phyloP scores from a whole-genome alignment of 805 yeast species.

The Yamadazyma nakazawae region DNA sequence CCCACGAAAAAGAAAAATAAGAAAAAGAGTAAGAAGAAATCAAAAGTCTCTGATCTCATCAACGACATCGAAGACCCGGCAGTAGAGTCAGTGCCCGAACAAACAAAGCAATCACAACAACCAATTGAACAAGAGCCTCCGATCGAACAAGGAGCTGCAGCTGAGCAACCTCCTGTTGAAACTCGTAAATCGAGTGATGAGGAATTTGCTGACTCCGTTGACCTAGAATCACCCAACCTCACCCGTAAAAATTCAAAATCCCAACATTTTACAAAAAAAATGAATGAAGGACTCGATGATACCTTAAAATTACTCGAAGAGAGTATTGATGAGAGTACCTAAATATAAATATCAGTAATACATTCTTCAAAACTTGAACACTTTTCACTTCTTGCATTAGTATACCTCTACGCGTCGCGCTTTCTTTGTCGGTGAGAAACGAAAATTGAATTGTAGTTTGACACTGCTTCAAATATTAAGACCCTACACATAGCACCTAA shows the following conservation, averaged over 20 bases:
- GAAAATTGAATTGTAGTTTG: not conserved
- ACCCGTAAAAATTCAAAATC: constrained; percentile 29
- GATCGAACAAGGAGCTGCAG: not conserved
- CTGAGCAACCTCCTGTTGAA: no score
- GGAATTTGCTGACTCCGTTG: constrained; percentile 15
- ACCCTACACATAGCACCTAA: not conserved
- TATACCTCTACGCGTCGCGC: not conserved
- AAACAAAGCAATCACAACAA: no score
- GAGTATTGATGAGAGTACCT: constrained; percentile 22
- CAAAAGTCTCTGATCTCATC: constrained; percentile 7
- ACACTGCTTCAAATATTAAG: not conserved
- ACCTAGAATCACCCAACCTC: constrained; percentile 11
- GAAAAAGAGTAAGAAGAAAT: constrained; percentile 7
- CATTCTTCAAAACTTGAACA: not conserved
- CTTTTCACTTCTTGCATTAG: not conserved
- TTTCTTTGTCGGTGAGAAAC: not conserved
- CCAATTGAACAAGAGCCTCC: not conserved
- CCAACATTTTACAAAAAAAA: constrained; percentile 31
- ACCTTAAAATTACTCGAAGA: constrained; percentile 40
- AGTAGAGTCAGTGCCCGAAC: not conserved
- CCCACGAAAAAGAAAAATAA: not conserved
- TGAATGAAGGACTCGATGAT: constrained; percentile 32
- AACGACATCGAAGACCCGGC: constrained; percentile 1
- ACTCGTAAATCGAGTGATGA: constrained; percentile 10
- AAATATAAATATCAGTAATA: no score